Conservation (phyloP, 805 yeast species). For the Tetrapisispora phaffii region DNA sequence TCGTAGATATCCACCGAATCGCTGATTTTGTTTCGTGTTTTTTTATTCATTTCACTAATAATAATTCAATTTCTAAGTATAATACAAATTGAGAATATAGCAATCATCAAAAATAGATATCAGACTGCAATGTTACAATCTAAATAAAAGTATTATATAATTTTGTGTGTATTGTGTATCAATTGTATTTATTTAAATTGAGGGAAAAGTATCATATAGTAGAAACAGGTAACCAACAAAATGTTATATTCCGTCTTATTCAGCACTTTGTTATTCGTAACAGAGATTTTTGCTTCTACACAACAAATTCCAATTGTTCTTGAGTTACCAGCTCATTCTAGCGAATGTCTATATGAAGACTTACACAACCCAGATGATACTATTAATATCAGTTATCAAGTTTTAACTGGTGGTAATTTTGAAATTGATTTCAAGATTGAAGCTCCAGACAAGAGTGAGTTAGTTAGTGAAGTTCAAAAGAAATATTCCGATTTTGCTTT, state of each 20-base stretch:
- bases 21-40: neutral
- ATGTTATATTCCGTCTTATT: constrained; percentile 1
- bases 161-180: neutral
- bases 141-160: neutral
- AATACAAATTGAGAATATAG: neutral
- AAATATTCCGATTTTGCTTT: constrained; percentile 56
- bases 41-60: neutral
- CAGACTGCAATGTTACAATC: neutral
- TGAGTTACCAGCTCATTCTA: constrained; percentile 33
- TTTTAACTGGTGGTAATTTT: constrained; percentile 57
- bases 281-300: constrained; percentile 14
- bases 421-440: constrained; percentile 55
- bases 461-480: constrained; percentile 44
- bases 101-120: neutral
- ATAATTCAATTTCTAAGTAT: neutral
- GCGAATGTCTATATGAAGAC: constrained; percentile 36
- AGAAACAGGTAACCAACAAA: neutral
- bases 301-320: constrained; percentile 31
- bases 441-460: constrained; percentile 41
- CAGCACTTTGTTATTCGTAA: constrained; percentile 4
- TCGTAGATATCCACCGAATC: neutral
- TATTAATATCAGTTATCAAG: constrained; percentile 38
- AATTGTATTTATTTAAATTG: too few species aligned
- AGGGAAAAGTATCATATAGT: neutral
- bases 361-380: constrained; percentile 31